Base-by-base conservation (phyloP, 345 rosid species). In the Limnanthes douglasii region DNA sequence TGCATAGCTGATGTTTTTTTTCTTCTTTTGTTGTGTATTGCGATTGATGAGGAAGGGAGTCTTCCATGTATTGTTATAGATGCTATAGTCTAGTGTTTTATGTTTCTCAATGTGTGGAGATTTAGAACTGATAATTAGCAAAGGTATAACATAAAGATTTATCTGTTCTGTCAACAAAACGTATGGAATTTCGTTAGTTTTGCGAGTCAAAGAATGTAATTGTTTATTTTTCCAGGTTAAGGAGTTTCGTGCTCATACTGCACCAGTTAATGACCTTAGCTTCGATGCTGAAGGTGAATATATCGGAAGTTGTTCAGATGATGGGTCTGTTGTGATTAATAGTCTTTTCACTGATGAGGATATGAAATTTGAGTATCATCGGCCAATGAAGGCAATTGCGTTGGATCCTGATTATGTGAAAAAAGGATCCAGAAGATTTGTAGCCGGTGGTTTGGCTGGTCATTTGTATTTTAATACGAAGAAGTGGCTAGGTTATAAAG, bases 361-460 rank as follows among this genome's bases (percentile, higher is more conserved):
- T 52, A 31, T 81, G 96, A 92, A 57, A 60, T 85, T 73, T 26
- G 93, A 85, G 4, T 85, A 92, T 57, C 99, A 81, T 61, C 94
- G 99, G 13, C 99, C 99, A 8, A 78, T 85, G 99, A 92, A 85
- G 63, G 93, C 96, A 4, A 57, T 92, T 64, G 62, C 96, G 9
- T 48, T 92, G 59, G 96, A 92, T 41, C 99, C 99, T 3, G 86
- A 78, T 51, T 92, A 85, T 61, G 32, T 76, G 1, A 73, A 68
- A 49, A 92, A 71, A 32, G 44, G 58, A 6, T 80, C 86, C 8
- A 75, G 61, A 60, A 71, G 94, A 51, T 92, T 85, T 63, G 88
- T 85, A 6, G 74, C 96, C 30, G 96, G 99, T 61, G 99, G 99
- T 39, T 73, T 92, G 50, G 88, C 99, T 28, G 99, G 99, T 40